These are phyloP conservation scores for Suzukiozyma palmioleophila DNA, from an alignment of 1,139 yeast genomes.

Conservation along the genomic window DNA sequence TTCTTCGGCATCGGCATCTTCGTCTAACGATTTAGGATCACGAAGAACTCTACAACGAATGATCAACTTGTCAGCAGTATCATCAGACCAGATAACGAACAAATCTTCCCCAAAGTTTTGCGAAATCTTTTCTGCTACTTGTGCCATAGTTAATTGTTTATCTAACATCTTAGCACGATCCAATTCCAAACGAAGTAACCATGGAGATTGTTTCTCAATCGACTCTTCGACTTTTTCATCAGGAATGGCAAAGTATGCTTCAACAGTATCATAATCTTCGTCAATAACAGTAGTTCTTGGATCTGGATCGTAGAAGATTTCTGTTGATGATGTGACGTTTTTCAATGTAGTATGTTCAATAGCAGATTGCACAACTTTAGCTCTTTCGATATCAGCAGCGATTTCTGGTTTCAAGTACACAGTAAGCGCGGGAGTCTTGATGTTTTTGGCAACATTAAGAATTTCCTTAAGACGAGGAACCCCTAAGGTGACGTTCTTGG, in stretches of 20 bases:
- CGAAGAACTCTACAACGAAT: slow-evolving; percentile 98
- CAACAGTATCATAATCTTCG: slow-evolving; percentile 96
- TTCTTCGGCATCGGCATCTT: slow-evolving; percentile 93
- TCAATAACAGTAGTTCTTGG: slow-evolving; percentile 93
- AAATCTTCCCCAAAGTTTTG: slow-evolving; percentile 92
- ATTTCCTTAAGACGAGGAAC: slow-evolving; percentile 99
- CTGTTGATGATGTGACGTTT: slow-evolving; percentile 96
- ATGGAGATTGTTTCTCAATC: slow-evolving; percentile 91
- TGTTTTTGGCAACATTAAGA: slow-evolving; percentile 95
- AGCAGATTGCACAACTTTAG: slow-evolving; percentile 93
- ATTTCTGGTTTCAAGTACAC: slow-evolving; percentile 79
- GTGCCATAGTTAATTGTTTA: slow-evolving; percentile 96
- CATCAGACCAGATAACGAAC: slow-evolving; percentile 98
- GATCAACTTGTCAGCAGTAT: slow-evolving; percentile 93
- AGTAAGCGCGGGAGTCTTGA: slow-evolving; percentile 97
- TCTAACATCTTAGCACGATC: slow-evolving; percentile 99
- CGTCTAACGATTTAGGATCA: slow-evolving; percentile 90
- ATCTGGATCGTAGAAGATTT: slow-evolving; percentile 96
- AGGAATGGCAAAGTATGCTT: slow-evolving; percentile 94
- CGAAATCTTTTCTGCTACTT: slow-evolving; percentile 94
- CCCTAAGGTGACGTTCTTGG: slow-evolving; percentile 98
- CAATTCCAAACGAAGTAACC: slow-evolving; percentile 92
- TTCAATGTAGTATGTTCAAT: slow-evolving; percentile 93
- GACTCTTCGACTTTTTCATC: slow-evolving; percentile 96
- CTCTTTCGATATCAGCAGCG: slow-evolving; percentile 86